These are phyloP conservation scores for Cronartium ribicola DNA, from an alignment of 1,284 basidiomycete species.

Conservation along the genomic window DNA sequence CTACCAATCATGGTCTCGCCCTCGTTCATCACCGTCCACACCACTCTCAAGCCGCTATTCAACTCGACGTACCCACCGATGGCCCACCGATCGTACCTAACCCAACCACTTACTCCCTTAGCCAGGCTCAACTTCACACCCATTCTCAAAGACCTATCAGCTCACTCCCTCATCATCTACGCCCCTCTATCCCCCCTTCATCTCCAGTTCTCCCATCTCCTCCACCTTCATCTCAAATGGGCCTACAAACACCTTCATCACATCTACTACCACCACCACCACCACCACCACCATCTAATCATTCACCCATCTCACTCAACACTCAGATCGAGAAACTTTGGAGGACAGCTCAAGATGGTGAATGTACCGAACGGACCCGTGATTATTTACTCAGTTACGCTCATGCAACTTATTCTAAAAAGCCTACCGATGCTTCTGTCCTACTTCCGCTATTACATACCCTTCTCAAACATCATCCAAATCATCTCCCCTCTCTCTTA, in stretches of 20 bases:
- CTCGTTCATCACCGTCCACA: slow-evolving; percentile 15
- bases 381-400: slow-evolving; percentile 40
- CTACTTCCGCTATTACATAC: slow-evolving; percentile 50
- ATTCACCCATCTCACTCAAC: background rate
- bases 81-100: slow-evolving; percentile 9
- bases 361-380: slow-evolving; percentile 39
- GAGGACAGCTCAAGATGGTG: slow-evolving; percentile 39
- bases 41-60: slow-evolving; percentile 1
- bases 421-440: slow-evolving; percentile 30
- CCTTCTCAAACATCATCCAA: slow-evolving; percentile 50
- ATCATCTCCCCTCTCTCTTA: slow-evolving; percentile 52
- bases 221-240: background rate
- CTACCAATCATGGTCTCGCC: slow-evolving; percentile 22
- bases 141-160: background rate
- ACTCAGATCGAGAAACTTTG: slow-evolving; percentile 37
- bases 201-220: background rate
- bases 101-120: slow-evolving; percentile 1
- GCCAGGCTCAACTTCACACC: slow-evolving; percentile 9
- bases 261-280: background rate
- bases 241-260: background rate
- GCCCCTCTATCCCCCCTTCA: background rate
- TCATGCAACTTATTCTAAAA: slow-evolving; percentile 39
- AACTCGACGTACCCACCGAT: slow-evolving; percentile 1
- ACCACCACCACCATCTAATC: background rate
- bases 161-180: slow-evolving; percentile 15